Evolutionary conservation across 108 stramenopile species (phyloP).

Genomic region (Nannochloropsis oceanica): DNA sequence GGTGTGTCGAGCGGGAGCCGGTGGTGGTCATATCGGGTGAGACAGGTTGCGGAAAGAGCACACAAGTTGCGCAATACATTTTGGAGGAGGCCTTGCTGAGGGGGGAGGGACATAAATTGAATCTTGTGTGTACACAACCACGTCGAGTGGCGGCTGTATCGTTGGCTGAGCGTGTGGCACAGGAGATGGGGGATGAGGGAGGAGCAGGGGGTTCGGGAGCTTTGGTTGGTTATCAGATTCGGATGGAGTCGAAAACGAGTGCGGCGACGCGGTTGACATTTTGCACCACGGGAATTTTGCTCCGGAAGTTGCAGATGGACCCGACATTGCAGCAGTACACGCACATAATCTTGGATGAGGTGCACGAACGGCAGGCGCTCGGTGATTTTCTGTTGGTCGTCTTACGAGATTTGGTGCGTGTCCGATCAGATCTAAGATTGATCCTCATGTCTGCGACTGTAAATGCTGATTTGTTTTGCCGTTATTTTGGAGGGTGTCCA

Average conservation of each 20-base stretch:
- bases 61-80: slow-evolving; percentile 71
- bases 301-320: slow-evolving; percentile 74
- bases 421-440: slow-evolving; percentile 47
- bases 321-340: slow-evolving; percentile 54
- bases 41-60: slow-evolving; percentile 51
- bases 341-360: slow-evolving; percentile 88
- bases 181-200: not conserved
- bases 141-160: slow-evolving; percentile 64
- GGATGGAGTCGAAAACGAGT: slow-evolving; percentile 63
- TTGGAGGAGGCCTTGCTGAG: slow-evolving; percentile 41
- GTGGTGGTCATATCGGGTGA: slow-evolving; percentile 43
- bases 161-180: slow-evolving; percentile 57
- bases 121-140: slow-evolving; percentile 59
- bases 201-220: not conserved
- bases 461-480: slow-evolving; percentile 56
- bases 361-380: slow-evolving; percentile 77
- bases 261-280: slow-evolving; percentile 64
- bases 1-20: slow-evolving; percentile 10
- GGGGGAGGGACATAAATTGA: slow-evolving; percentile 29
- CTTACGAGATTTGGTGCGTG: slow-evolving; percentile 47
- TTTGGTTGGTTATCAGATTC: slow-evolving; percentile 71
- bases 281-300: slow-evolving; percentile 91
- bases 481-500: slow-evolving; percentile 30
- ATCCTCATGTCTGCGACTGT: slow-evolving; percentile 82
- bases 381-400: slow-evolving; percentile 81